phyloP scores from a whole-genome alignment of 495 filamentous ascomycete species.

The Friedmanniomyces simplex region DNA sequence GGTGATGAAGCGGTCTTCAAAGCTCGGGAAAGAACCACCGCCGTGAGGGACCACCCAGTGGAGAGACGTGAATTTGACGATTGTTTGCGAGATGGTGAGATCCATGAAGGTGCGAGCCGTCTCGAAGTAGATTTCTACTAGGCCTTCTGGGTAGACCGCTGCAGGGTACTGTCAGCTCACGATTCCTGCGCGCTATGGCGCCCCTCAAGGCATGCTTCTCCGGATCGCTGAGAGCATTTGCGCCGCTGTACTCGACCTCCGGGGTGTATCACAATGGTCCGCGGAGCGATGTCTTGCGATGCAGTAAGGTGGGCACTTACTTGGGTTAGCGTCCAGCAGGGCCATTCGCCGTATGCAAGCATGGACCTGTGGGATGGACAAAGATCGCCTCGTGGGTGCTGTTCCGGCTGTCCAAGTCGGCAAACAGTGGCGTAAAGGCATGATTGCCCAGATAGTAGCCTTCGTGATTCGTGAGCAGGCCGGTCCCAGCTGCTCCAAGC shows the following conservation, averaged over 20 bases:
- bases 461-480: slow-evolving; percentile 25
- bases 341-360: slow-evolving; percentile 9
- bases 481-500: slow-evolving; percentile 19
- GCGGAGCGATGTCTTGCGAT: too few species aligned
- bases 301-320: too few species aligned
- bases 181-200: too few species aligned
- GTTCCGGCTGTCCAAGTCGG: slow-evolving; percentile 9
- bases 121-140: slow-evolving; percentile 27
- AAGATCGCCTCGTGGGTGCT: slow-evolving; percentile 18
- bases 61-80: slow-evolving; percentile 20
- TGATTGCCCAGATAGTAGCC: slow-evolving; percentile 21
- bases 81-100: slow-evolving; percentile 21
- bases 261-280: too few species aligned
- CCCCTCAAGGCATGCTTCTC: too few species aligned
- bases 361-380: slow-evolving; percentile 24
- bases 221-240: too few species aligned
- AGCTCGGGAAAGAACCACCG: slow-evolving; percentile 23
- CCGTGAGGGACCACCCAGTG: slow-evolving; percentile 23
- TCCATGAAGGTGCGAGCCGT: slow-evolving; percentile 22
- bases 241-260: too few species aligned
- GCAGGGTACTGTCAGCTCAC: too few species aligned
- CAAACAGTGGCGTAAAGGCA: slow-evolving; percentile 17
- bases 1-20: slow-evolving; percentile 21
- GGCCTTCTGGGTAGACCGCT: slow-evolving; percentile 21
- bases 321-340: slow-evolving; percentile 19